Conservation (phyloP, 2,329 filamentous ascomycete genomes). For the Dothidotthia symphoricarpi region DNA sequence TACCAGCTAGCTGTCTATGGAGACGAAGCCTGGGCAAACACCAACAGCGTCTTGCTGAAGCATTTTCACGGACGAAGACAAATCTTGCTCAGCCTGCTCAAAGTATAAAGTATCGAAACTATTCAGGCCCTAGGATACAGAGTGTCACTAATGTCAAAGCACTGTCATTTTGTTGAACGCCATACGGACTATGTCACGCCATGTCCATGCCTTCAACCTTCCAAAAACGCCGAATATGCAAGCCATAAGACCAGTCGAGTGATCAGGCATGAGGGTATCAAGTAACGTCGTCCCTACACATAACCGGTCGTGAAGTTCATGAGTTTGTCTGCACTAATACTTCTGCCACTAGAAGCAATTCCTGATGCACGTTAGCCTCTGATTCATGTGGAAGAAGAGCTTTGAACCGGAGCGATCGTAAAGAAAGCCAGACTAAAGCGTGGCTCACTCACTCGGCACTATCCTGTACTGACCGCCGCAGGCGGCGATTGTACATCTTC, state of each 20-base stretch:
- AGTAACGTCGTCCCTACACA: slow-evolving; percentile 25
- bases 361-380: slow-evolving; percentile 5
- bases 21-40: no score
- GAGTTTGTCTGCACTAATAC: not conserved
- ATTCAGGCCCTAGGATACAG: no score
- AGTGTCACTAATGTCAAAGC: no score
- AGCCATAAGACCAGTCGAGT: slow-evolving; percentile 13
- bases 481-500: slow-evolving; percentile 77
- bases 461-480: slow-evolving; percentile 71
- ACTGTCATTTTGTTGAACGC: slow-evolving; percentile 6
- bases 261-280: slow-evolving; percentile 29
- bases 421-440: not conserved
- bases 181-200: slow-evolving; percentile 10
- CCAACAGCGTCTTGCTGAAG: no score
- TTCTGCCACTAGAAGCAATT: slow-evolving; percentile 24
- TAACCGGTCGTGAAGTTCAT: slow-evolving; percentile 19
- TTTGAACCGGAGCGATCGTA: no score
- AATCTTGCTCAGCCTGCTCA: no score
- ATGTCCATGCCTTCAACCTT: slow-evolving; percentile 12
- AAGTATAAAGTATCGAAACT: not conserved
- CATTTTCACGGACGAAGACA: no score
- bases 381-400: no score
- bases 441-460: slow-evolving; percentile 45
- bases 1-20: slow-evolving; percentile 4
- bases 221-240: slow-evolving; percentile 25